These are phyloP conservation scores for Cylindrodendrum hubeiense DNA, from an alignment of 2,329 filamentous ascomycete species.

Conservation along the genomic window DNA sequence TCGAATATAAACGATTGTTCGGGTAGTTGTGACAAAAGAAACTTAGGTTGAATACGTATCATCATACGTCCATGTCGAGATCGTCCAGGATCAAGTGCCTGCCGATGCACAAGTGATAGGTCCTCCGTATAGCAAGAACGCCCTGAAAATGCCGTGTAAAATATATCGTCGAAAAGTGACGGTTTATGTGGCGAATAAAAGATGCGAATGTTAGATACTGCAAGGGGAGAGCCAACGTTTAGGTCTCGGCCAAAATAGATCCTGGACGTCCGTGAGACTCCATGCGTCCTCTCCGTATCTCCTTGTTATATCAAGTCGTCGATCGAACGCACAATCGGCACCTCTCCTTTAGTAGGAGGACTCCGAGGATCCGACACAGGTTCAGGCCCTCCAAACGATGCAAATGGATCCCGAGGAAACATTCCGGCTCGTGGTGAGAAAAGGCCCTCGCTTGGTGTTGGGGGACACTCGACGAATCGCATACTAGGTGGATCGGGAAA, in stretches of 20 bases:
- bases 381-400: constrained; percentile 63
- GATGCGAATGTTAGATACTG: constrained; percentile 15
- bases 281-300: background rate
- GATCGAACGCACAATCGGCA: constrained; percentile 82
- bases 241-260: background rate
- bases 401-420: constrained; percentile 67
- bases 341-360: constrained; percentile 79
- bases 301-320: constrained; percentile 76
- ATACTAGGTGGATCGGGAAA: constrained; percentile 58
- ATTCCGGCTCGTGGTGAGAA: constrained; percentile 66
- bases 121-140: constrained; percentile 33
- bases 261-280: background rate
- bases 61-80: constrained; percentile 34
- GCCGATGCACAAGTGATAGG: constrained; percentile 18
- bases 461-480: constrained; percentile 65
- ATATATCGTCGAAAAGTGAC: constrained; percentile 32
- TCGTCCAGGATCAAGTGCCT: constrained; percentile 21
- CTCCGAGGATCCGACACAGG: constrained; percentile 76
- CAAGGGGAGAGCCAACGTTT: background rate
- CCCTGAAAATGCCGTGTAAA: constrained; percentile 35
- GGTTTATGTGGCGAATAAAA: constrained; percentile 21
- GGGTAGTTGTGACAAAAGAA: constrained; percentile 37
- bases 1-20: constrained; percentile 34
- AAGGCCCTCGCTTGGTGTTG: constrained; percentile 63
- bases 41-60: constrained; percentile 39